Conservation (phyloP, 805 yeast genomes). For the Pichia membranifaciens region DNA sequence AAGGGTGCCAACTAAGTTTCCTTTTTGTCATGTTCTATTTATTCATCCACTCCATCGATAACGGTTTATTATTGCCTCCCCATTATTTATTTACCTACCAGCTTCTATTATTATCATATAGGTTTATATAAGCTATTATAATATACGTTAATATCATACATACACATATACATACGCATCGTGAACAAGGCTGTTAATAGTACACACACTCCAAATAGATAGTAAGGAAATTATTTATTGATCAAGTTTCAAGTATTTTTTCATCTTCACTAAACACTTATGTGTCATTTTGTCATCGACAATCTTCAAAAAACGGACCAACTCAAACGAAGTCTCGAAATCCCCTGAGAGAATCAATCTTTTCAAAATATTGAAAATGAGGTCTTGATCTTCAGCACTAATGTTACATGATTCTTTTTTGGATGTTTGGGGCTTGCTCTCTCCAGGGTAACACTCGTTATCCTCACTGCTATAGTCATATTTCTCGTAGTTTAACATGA, state of each 20-base stretch:
- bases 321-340: conserved; percentile 51
- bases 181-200: background rate
- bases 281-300: conserved; percentile 34
- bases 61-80: background rate
- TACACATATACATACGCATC: background rate
- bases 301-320: conserved; percentile 47
- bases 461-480: conserved; percentile 9
- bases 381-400: conserved; percentile 31
- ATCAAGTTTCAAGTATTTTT: conserved; percentile 3
- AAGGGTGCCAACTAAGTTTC: conserved; percentile 42
- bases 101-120: too few species aligned
- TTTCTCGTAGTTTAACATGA: conserved; percentile 46
- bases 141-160: background rate
- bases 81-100: too few species aligned
- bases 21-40: conserved; percentile 25
- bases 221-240: too few species aligned
- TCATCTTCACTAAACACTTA: conserved; percentile 32
- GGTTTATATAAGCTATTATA: too few species aligned
- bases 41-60: conserved; percentile 1
- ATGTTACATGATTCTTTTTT: background rate
- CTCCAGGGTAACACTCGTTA: background rate
- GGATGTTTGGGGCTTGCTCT: conserved; percentile 5
- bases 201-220: background rate
- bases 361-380: conserved; percentile 39
- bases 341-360: conserved; percentile 36